Conservation (phyloP, 306 rosid species). For the Amphicarpaea edgeworthii region DNA sequence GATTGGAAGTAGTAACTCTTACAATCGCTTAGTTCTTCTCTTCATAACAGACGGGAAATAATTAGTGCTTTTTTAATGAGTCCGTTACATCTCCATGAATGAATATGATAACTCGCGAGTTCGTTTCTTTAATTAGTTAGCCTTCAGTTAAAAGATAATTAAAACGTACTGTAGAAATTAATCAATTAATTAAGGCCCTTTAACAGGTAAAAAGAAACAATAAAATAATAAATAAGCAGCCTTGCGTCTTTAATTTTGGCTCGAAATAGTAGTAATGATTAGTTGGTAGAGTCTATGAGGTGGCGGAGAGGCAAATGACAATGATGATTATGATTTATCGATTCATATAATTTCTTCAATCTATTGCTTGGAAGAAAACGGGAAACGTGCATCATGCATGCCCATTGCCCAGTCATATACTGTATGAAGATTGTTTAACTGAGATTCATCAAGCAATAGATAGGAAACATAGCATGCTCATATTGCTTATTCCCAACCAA, state of each 20-base stretch:
- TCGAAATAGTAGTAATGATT: slow-evolving; percentile 31
- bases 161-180: slow-evolving; percentile 23
- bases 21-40: too few species aligned
- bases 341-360: slow-evolving; percentile 4
- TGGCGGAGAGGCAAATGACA: slow-evolving; percentile 42
- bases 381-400: slow-evolving; percentile 46
- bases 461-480: slow-evolving; percentile 14
- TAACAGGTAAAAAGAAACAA: not conserved
- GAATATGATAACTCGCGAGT: not conserved
- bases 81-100: slow-evolving; percentile 32
- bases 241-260: not conserved
- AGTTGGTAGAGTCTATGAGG: not conserved
- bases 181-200: not conserved
- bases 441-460: not conserved
- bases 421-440: not conserved
- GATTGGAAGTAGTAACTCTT: too few species aligned
- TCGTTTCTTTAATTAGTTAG: slow-evolving; percentile 20
- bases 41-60: too few species aligned
- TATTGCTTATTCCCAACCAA: slow-evolving; percentile 24
- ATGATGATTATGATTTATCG: slow-evolving; percentile 51
- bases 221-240: not conserved
- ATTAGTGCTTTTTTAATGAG: slow-evolving; percentile 13
- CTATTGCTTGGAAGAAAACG: slow-evolving; percentile 33
- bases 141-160: slow-evolving; percentile 18
- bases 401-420: not conserved